Conservation (phyloP, 495 filamentous ascomycete species). For the Wilcoxina mikolae region DNA sequence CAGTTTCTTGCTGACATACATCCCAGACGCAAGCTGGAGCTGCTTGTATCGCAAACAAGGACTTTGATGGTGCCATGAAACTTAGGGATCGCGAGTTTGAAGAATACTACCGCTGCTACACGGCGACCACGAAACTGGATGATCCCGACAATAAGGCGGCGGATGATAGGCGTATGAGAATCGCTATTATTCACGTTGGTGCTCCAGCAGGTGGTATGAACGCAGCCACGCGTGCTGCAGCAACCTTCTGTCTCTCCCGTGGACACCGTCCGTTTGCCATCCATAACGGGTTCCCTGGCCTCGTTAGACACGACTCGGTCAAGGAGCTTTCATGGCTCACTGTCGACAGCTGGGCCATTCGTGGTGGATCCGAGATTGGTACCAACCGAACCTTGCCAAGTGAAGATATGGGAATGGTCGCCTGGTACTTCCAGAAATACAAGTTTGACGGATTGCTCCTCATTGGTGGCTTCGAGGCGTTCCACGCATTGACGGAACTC, state of each 20-base stretch:
- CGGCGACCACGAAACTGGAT: slow-evolving; percentile 66
- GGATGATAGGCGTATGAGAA: slow-evolving; percentile 70
- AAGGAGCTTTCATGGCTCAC: slow-evolving; percentile 82
- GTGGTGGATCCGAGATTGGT: slow-evolving; percentile 93
- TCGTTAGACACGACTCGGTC: slow-evolving; percentile 84
- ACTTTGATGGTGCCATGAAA: slow-evolving; percentile 73
- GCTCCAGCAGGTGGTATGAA: slow-evolving; percentile 99
- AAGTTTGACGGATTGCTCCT: slow-evolving; percentile 83
- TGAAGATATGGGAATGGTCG: slow-evolving; percentile 68
- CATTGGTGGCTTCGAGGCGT: slow-evolving; percentile 93
- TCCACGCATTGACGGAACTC: slow-evolving; percentile 77
- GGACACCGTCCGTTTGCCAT: slow-evolving; percentile 85
- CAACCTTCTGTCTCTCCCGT: slow-evolving; percentile 88
- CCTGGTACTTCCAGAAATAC: slow-evolving; percentile 69
- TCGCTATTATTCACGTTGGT: slow-evolving; percentile 92
- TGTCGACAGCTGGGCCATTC: slow-evolving; percentile 85
- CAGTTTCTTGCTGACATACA: slow-evolving; percentile 9
- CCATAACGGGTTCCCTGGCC: slow-evolving; percentile 93
- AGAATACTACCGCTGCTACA: slow-evolving; percentile 79
- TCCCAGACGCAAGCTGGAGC: slow-evolving; percentile 65
- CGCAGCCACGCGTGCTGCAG: slow-evolving; percentile 82
- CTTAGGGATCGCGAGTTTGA: slow-evolving; percentile 86
- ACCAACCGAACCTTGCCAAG: slow-evolving; percentile 85
- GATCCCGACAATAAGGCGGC: slow-evolving; percentile 50
- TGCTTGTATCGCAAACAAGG: slow-evolving; percentile 58